Evolutionary conservation across 2,329 filamentous ascomycete genomes (phyloP).

Genomic region (Chalaropsis thielavioides): DNA sequence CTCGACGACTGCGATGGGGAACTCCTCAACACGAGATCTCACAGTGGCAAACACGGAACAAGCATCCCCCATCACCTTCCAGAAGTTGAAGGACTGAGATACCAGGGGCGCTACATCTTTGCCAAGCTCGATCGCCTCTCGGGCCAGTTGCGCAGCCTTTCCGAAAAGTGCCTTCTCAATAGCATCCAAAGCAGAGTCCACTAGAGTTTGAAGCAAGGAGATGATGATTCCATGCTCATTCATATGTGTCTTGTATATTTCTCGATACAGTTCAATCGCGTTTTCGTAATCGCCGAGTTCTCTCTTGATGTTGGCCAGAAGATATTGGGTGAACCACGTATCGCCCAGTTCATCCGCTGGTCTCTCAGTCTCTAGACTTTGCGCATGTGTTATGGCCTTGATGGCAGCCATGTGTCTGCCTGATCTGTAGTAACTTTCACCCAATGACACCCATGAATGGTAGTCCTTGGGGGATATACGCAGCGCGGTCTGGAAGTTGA

Average conservation of each 20-base stretch:
- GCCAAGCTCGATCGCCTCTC: constrained; percentile 54
- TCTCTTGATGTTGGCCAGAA: constrained; percentile 87
- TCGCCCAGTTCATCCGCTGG: constrained; percentile 40
- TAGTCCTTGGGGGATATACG: constrained; percentile 76
- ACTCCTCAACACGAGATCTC: constrained; percentile 45
- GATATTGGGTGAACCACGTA: constrained; percentile 91
- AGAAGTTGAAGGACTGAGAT: constrained; percentile 73
- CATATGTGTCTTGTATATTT: constrained; percentile 53
- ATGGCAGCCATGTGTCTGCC: constrained; percentile 88
- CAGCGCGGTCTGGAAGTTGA: constrained; percentile 81
- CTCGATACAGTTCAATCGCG: constrained; percentile 61
- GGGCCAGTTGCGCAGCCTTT: constrained; percentile 58
- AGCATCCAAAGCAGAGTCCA: constrained; percentile 65
- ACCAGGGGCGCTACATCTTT: constrained; percentile 44
- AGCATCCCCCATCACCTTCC: constrained; percentile 84
- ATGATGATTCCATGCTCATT: constrained; percentile 76
- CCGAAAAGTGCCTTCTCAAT: constrained; percentile 78
- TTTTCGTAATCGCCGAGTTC: constrained; percentile 84
- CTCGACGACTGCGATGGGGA: constrained; percentile 46
- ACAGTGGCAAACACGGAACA: constrained; percentile 72
- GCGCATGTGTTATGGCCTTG: constrained; percentile 76
- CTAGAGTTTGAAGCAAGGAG: constrained; percentile 72
- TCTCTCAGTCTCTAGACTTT: constrained; percentile 49
- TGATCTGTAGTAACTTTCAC: constrained; percentile 93
- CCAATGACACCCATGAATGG: constrained; percentile 88